phyloP scores from a whole-genome alignment of 1,139 yeast genomes.

The Protomyces inundatus region DNA sequence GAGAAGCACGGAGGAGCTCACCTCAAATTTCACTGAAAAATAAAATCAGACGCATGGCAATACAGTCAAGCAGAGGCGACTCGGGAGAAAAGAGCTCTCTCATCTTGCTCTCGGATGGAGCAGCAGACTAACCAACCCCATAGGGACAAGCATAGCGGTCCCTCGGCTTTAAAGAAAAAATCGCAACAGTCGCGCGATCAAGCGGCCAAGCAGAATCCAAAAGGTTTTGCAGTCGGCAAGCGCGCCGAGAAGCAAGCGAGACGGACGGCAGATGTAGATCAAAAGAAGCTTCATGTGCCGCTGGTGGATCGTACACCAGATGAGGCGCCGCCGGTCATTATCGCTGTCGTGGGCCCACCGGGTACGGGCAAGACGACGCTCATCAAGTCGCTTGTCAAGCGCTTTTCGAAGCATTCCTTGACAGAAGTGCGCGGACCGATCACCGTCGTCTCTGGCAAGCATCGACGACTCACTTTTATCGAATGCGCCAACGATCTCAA shows the following conservation, averaged over 20 bases:
- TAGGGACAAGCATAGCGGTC: conserved; percentile 24
- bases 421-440: conserved; percentile 91
- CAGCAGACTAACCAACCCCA: conserved; percentile 21
- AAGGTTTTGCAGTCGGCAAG: conserved; percentile 19
- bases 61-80: not conserved
- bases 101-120: conserved; percentile 4
- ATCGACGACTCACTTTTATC: conserved; percentile 84
- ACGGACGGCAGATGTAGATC: conserved; percentile 73
- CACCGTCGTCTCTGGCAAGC: conserved; percentile 94
- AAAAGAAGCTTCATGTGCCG: conserved; percentile 86
- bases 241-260: conserved; percentile 63
- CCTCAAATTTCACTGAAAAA: not conserved
- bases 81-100: not conserved
- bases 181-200: conserved; percentile 9
- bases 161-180: conserved; percentile 22
- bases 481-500: conserved; percentile 91
- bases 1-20: not conserved
- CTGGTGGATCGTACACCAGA: conserved; percentile 98
- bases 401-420: conserved; percentile 83
- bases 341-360: conserved; percentile 97
- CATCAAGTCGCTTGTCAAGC: conserved; percentile 78
- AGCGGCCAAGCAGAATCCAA: conserved; percentile 22
- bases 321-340: conserved; percentile 90
- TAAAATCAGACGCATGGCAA: not conserved
- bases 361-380: conserved; percentile 97